phyloP scores from a whole-genome alignment of 208 protist genomes.

The Vickermania spadyakhi region DNA sequence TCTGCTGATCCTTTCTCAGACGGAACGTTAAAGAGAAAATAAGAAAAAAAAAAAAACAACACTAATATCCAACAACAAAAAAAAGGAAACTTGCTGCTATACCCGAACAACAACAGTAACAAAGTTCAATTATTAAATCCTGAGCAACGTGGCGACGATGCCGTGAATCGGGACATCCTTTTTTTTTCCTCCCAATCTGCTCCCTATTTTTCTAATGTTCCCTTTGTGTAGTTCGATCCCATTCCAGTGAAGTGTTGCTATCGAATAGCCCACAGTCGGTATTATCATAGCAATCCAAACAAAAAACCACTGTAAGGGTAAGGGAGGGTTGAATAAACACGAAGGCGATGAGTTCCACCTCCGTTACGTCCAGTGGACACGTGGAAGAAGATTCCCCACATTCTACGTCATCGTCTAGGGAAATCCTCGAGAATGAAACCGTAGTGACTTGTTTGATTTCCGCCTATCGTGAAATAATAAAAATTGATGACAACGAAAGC shows the following conservation, averaged over 20 bases:
- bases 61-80: conserved; percentile 6
- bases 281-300: not conserved
- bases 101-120: not conserved
- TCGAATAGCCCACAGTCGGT: not conserved
- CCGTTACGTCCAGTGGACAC: not conserved
- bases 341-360: not conserved
- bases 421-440: too few species aligned
- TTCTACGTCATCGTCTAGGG: not conserved
- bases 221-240: conserved; percentile 6
- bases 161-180: not conserved
- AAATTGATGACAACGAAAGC: too few species aligned
- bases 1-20: too few species aligned
- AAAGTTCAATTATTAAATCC: not conserved
- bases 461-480: too few species aligned
- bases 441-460: too few species aligned
- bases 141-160: not conserved
- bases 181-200: conserved; percentile 10
- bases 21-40: too few species aligned
- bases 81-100: not conserved
- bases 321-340: not conserved
- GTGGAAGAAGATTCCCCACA: not conserved
- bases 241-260: not conserved
- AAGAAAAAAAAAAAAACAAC: too few species aligned
- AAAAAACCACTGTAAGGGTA: not conserved
- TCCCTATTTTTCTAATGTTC: conserved; percentile 9